Evolutionary conservation across 192 early-diverging fungal genomes (phyloP).

Genomic region (Neocallimastix lanati): DNA sequence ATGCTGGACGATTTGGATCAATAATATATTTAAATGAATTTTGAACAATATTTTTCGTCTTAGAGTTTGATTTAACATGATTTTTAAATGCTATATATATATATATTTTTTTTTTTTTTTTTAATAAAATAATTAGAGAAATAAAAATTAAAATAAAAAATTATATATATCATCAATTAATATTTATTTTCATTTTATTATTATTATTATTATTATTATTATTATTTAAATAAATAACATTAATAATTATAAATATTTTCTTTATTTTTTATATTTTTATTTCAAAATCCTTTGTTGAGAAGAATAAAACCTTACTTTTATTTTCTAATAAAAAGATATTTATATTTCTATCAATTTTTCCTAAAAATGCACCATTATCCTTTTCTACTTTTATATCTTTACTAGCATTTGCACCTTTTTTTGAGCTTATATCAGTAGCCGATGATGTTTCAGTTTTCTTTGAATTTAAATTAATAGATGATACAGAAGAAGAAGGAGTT

Average conservation of each 20-base stretch:
- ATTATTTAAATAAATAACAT: no score
- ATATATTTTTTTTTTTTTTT: no score
- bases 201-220: no score
- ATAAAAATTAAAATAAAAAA: no score
- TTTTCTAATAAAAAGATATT: neutral
- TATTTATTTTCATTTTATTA: no score
- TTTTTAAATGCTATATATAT: neutral
- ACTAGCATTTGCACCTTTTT: neutral
- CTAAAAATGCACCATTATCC: neutral
- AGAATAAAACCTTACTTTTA: neutral
- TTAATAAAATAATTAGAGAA: no score
- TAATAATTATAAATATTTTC: no score
- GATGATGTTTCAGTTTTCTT: neutral
- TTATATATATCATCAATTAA: no score
- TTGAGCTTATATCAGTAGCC: neutral
- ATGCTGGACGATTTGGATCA: neutral
- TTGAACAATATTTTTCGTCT: neutral
- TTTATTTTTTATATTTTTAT: no score
- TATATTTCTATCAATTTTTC: neutral
- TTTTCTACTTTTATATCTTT: neutral
- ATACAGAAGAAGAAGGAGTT: neutral
- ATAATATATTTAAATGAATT: neutral
- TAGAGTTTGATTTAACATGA: neutral
- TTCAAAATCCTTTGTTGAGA: no score
- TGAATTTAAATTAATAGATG: neutral